These are phyloP conservation scores for Phragmites australis DNA, from an alignment of 176 grass and related monocot genomes.

Conservation along the genomic window DNA sequence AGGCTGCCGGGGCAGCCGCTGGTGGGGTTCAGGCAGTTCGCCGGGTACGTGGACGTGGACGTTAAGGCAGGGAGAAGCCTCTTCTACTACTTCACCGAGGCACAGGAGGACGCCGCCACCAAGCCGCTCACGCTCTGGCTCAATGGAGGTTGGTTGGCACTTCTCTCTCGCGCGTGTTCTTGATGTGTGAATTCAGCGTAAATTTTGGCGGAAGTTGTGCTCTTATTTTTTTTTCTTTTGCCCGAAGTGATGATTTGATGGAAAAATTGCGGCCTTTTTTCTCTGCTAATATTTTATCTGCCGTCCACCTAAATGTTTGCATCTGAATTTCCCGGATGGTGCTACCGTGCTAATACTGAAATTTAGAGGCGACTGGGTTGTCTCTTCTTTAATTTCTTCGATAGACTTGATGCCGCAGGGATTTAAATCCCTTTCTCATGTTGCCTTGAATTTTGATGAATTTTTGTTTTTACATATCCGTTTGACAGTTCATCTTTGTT, in stretches of 20 bases:
- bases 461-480: background rate
- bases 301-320: background rate
- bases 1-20: slow-evolving; percentile 71
- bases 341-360: background rate
- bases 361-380: background rate
- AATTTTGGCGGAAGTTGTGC: background rate
- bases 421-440: background rate
- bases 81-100: slow-evolving; percentile 97
- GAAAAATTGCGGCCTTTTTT: background rate
- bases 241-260: background rate
- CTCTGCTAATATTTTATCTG: background rate
- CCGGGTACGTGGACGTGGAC: slow-evolving; percentile 88
- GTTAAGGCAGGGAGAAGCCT: slow-evolving; percentile 70
- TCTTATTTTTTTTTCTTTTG: background rate
- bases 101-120: slow-evolving; percentile 49
- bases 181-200: no score
- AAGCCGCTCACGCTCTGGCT: slow-evolving; percentile 97
- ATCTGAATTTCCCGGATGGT: background rate
- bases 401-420: background rate
- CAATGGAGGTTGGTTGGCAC: slow-evolving; percentile 65
- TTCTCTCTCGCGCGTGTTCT: no score
- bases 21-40: slow-evolving; percentile 79
- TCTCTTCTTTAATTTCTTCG: background rate
- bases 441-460: background rate
- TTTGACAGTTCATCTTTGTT: background rate